A percentile compares a stretch with the other conserved stretches of the same genome.
Evolutionary conservation across 2,329 filamentous ascomycete species (phyloP).

Genomic region (Thielaviopsis ethacetica): DNA sequence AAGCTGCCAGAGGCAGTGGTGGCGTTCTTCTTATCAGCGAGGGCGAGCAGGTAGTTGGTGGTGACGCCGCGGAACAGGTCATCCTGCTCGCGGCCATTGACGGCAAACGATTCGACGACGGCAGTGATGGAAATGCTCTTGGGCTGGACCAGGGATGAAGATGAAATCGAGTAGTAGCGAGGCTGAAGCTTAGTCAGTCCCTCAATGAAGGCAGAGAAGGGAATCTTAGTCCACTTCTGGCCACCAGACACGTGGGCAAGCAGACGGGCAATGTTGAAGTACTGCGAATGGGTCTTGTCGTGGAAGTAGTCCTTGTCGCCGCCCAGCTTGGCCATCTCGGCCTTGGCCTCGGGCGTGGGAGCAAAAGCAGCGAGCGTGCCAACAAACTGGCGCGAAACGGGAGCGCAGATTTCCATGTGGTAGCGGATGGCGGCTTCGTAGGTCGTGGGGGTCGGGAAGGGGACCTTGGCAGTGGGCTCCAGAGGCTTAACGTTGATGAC

Average conservation of each 20-base stretch:
- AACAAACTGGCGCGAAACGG: conserved; percentile 90
- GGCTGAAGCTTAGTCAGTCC: conserved; percentile 88
- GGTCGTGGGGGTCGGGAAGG: conserved; percentile 91
- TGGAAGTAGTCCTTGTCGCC: conserved; percentile 93
- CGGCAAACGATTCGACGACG: conserved; percentile 69
- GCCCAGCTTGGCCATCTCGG: conserved; percentile 76
- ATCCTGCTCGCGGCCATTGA: conserved; percentile 52
- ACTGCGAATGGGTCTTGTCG: conserved; percentile 61
- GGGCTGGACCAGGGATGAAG: conserved; percentile 84
- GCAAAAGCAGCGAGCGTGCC: conserved; percentile 77
- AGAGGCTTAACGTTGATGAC: conserved; percentile 83
- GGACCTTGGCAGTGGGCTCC: conserved; percentile 90
- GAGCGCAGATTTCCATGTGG: conserved; percentile 90
- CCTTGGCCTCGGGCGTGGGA: conserved; percentile 67
- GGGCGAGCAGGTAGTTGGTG: conserved; percentile 86
- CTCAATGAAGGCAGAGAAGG: conserved; percentile 91
- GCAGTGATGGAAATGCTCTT: conserved; percentile 92
- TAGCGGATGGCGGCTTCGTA: conserved; percentile 88
- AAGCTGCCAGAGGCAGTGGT: conserved; percentile 69
- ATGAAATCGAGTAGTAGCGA: conserved; percentile 98
- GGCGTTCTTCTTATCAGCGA: conserved; percentile 93
- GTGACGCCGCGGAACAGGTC: conserved; percentile 83
- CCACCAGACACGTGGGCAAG: conserved; percentile 57
- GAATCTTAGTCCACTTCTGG: conserved; percentile 65
- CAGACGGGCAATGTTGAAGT: conserved; percentile 79